Conservation (phyloP, 805 yeast genomes). For the Hanseniaspora jakobsenii region DNA sequence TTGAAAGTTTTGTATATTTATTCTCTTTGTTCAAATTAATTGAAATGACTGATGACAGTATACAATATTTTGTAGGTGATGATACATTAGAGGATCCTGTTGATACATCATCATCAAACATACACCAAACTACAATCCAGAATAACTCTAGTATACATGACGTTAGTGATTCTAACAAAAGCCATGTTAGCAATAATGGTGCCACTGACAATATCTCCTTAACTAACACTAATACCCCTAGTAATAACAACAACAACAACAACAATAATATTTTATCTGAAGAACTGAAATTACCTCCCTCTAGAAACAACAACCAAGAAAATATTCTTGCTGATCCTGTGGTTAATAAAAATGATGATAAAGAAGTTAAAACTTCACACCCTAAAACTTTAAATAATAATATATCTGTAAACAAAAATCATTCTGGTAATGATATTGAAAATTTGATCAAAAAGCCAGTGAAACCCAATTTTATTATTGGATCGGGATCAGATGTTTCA, state of each 20-base stretch:
- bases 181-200: neutral
- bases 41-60: conserved; percentile 5
- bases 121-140: neutral
- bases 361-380: too few relatives aligned
- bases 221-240: neutral
- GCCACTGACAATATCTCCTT: neutral
- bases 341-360: too few relatives aligned
- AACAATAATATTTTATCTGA: too few relatives aligned
- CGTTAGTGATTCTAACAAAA: neutral
- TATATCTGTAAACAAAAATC: neutral
- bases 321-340: too few relatives aligned
- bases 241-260: neutral
- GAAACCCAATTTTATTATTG: conserved; percentile 3
- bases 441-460: neutral
- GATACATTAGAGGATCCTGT: conserved; percentile 15
- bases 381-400: neutral
- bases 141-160: neutral
- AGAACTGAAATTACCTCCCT: too few relatives aligned
- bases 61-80: conserved; percentile 8
- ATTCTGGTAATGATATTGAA: neutral
- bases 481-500: conserved; percentile 1
- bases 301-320: too few relatives aligned
- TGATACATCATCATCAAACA: conserved; percentile 4
- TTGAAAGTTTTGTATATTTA: too few relatives aligned
- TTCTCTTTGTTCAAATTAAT: too few relatives aligned